Conservation (phyloP, 1,284 basidiomycete genomes). For the Ceraceosorus bombacis region DNA sequence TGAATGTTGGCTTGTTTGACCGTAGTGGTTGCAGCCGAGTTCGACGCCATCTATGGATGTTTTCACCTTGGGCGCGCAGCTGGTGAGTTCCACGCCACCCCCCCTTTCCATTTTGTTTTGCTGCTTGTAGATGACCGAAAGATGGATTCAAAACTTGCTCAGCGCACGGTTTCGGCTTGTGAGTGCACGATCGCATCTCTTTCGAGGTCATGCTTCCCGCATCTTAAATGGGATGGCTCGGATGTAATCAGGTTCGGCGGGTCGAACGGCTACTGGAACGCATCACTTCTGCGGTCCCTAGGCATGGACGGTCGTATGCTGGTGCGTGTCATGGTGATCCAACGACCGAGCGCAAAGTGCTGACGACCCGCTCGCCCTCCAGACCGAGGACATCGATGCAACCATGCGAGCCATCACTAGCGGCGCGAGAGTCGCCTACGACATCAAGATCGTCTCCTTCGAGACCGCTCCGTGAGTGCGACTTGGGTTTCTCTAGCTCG, state of each 20-base stretch:
- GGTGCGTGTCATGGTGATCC: neutral
- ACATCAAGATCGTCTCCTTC: slow-evolving; percentile 34
- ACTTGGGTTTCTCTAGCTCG: no score
- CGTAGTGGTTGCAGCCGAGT: slow-evolving; percentile 31
- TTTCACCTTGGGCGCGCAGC: slow-evolving; percentile 37
- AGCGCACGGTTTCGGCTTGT: no score
- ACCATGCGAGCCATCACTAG: slow-evolving; percentile 39
- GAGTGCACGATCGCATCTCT: no score
- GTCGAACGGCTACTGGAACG: slow-evolving; percentile 42
- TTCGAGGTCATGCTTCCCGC: no score
- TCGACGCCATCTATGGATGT: slow-evolving; percentile 40
- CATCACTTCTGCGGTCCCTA: slow-evolving; percentile 29
- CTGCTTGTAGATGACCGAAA: no score
- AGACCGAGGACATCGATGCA: slow-evolving; percentile 43
- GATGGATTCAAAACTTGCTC: no score
- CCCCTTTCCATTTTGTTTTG: no score
- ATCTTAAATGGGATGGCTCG: no score
- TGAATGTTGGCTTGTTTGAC: no score
- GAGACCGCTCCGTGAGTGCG: slow-evolving; percentile 25
- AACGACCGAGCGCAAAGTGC: no score
- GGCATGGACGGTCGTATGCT: slow-evolving; percentile 23
- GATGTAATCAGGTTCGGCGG: slow-evolving; percentile 24
- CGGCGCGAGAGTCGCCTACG: slow-evolving; percentile 38
- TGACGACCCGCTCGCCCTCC: slow-evolving; percentile 14
- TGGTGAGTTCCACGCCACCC: slow-evolving; percentile 32